Conservation (phyloP, 2,329 filamentous ascomycete species). For the Zasmidium cellare region DNA sequence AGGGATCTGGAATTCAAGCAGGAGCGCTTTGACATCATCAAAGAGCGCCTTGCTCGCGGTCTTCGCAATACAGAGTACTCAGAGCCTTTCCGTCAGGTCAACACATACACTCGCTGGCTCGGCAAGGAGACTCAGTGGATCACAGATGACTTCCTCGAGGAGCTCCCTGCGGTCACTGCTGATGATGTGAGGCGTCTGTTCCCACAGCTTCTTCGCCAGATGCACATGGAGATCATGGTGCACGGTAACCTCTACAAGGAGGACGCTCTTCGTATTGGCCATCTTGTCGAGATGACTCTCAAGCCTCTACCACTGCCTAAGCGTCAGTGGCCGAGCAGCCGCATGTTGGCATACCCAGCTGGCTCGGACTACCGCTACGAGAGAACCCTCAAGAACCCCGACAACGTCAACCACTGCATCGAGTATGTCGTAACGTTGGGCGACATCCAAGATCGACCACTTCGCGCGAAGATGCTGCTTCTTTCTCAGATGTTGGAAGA, state of each 20-base stretch:
- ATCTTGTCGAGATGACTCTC: conserved; percentile 76
- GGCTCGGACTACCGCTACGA: conserved; percentile 84
- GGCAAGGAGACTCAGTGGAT: conserved; percentile 74
- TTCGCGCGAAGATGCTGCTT: conserved; percentile 76
- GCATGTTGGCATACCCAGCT: conserved; percentile 74
- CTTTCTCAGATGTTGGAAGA: conserved; percentile 90
- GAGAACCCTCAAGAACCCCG: conserved; percentile 77
- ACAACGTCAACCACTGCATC: conserved; percentile 69
- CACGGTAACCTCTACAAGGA: conserved; percentile 95
- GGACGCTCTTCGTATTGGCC: conserved; percentile 81
- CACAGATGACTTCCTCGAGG: conserved; percentile 75
- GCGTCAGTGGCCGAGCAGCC: conserved; percentile 75
- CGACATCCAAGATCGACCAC: conserved; percentile 57
- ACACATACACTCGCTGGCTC: conserved; percentile 78
- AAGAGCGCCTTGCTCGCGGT: conserved; percentile 74
- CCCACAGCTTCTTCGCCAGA: conserved; percentile 75
- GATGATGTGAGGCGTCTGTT: conserved; percentile 76
- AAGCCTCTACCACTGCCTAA: conserved; percentile 72
- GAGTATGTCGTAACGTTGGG: conserved; percentile 50
- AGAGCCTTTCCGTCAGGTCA: conserved; percentile 86
- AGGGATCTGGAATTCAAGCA: conserved; percentile 78
- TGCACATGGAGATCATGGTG: conserved; percentile 83
- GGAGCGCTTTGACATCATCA: conserved; percentile 89
- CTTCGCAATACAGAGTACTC: conserved; percentile 86
- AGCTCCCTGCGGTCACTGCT: conserved; percentile 71